phyloP scores from a whole-genome alignment of 1,284 basidiomycete genomes.

The Inonotus obliquus region DNA sequence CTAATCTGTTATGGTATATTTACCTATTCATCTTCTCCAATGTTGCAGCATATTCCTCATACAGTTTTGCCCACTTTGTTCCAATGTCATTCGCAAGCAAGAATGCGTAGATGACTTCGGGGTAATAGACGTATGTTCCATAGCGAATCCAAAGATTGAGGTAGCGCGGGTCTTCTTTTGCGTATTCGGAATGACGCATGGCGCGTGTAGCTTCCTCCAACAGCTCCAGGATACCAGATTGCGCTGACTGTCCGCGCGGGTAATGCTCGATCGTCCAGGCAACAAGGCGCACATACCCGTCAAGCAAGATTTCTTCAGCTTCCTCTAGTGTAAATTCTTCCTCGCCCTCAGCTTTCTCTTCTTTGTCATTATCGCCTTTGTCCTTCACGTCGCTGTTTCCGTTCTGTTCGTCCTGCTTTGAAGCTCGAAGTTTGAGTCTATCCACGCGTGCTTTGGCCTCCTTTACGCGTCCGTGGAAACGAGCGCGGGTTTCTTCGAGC shows the following conservation, averaged over 20 bases:
- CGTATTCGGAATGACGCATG: slow-evolving; percentile 63
- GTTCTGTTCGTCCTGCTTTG: slow-evolving; percentile 28
- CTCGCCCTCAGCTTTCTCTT: slow-evolving; percentile 39
- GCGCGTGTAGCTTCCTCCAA: slow-evolving; percentile 79
- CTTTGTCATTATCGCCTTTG: slow-evolving; percentile 30
- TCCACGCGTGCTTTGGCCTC: slow-evolving; percentile 38
- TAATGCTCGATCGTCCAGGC: slow-evolving; percentile 71
- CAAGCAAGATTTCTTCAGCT: slow-evolving; percentile 32
- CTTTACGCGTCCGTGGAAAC: slow-evolving; percentile 51
- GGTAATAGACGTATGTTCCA: slow-evolving; percentile 73
- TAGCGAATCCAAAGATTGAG: slow-evolving; percentile 93
- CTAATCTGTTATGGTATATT: slow-evolving; percentile 24
- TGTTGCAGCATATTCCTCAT: slow-evolving; percentile 87
- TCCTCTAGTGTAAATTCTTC: slow-evolving; percentile 33
- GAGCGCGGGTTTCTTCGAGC: slow-evolving; percentile 54
- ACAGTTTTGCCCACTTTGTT: slow-evolving; percentile 73
- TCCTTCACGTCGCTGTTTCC: slow-evolving; percentile 16
- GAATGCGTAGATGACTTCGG: slow-evolving; percentile 77
- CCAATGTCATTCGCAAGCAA: slow-evolving; percentile 89
- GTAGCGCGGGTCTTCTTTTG: slow-evolving; percentile 76
- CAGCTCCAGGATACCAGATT: slow-evolving; percentile 75
- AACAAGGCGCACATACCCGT: slow-evolving; percentile 58
- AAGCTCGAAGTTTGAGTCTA: slow-evolving; percentile 12
- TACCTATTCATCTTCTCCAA: slow-evolving; percentile 73
- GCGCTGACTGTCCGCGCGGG: slow-evolving; percentile 58